Conservation (phyloP, 257 asterid species). For the Solanum pennellii region DNA sequence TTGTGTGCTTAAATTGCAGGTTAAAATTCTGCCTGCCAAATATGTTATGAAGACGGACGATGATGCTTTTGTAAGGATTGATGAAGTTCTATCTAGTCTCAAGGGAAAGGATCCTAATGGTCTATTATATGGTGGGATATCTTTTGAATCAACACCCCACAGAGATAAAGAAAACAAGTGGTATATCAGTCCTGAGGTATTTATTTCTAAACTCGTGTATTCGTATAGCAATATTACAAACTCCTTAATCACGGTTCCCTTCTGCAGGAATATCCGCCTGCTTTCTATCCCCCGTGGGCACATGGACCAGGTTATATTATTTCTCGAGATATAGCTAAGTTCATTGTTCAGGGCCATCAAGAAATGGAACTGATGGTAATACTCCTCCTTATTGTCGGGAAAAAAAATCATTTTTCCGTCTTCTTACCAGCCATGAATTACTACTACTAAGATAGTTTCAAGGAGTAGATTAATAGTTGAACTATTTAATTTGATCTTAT, state of each 20-base stretch:
- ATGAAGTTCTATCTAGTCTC: conserved; percentile 59
- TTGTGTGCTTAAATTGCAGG: conserved; percentile 26
- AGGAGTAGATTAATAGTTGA: not conserved
- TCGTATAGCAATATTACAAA: not conserved
- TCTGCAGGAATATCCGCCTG: conserved; percentile 78
- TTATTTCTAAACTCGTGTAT: not conserved
- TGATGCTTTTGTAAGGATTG: conserved; percentile 96
- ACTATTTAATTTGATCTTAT: not conserved
- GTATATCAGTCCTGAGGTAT: conserved; percentile 81
- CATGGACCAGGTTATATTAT: conserved; percentile 94
- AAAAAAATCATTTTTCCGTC: not conserved
- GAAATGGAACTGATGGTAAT: conserved; percentile 57
- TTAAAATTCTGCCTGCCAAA: conserved; percentile 57
- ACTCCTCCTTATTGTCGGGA: not conserved
- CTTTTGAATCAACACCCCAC: conserved; percentile 75
- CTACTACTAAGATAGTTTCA: not conserved
- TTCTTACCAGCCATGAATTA: not conserved
- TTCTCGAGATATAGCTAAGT: conserved; percentile 75
- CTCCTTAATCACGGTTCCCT: not conserved
- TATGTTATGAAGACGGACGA: conserved; percentile 90
- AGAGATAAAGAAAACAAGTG: conserved; percentile 82
- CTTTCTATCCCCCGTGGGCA: conserved; percentile 90
- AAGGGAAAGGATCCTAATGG: conserved; percentile 43
- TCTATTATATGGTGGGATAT: conserved; percentile 60
- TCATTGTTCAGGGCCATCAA: conserved; percentile 67